Percentiles rank a stretch among this genome's conserved stretches.
These are phyloP conservation scores for Lepraria neglecta DNA, from an alignment of 495 filamentous ascomycete species.

Conservation along the genomic window DNA sequence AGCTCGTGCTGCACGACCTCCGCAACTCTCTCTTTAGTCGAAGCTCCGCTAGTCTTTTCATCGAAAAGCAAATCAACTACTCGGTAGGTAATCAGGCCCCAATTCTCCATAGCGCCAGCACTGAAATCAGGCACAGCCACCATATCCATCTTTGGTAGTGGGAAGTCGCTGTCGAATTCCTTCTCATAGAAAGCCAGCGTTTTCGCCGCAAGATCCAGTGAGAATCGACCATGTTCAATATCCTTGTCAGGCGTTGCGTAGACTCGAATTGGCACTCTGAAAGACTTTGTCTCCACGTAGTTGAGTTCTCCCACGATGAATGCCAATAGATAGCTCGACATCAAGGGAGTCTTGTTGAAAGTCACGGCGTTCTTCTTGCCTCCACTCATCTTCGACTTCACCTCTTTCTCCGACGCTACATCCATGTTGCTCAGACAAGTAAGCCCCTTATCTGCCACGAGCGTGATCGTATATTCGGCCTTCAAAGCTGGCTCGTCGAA, in stretches of 20 bases:
- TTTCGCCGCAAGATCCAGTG: conserved; percentile 29
- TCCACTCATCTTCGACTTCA: conserved; percentile 43
- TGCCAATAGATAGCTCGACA: conserved; percentile 65
- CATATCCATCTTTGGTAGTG: conserved; percentile 92
- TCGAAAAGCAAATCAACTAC: conserved; percentile 88
- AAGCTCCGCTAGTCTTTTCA: conserved; percentile 84
- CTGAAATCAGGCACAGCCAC: conserved; percentile 93
- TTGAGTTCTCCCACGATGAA: conserved; percentile 65
- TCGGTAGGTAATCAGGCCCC: conserved; percentile 93
- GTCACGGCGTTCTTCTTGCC: conserved; percentile 57
- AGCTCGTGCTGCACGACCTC: conserved; percentile 95
- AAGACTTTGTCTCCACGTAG: conserved; percentile 56
- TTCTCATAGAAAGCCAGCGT: conserved; percentile 50
- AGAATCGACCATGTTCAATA: conserved; percentile 60
- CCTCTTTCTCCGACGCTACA: conserved; percentile 50
- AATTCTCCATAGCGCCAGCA: conserved; percentile 98
- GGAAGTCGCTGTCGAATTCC: conserved; percentile 49
- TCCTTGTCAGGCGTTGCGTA: conserved; percentile 59
- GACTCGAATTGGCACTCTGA: conserved; percentile 59
- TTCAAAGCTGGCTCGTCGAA: conserved; percentile 68
- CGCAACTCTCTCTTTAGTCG: conserved; percentile 86
- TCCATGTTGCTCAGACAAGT: conserved; percentile 68
- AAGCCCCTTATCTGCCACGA: conserved; percentile 56
- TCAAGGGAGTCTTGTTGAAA: conserved; percentile 59
- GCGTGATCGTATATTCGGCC: conserved; percentile 58